These are phyloP conservation scores for Clitopilus hobsonii DNA, from an alignment of 768 basidiomycete genomes.

Conservation along the genomic window DNA sequence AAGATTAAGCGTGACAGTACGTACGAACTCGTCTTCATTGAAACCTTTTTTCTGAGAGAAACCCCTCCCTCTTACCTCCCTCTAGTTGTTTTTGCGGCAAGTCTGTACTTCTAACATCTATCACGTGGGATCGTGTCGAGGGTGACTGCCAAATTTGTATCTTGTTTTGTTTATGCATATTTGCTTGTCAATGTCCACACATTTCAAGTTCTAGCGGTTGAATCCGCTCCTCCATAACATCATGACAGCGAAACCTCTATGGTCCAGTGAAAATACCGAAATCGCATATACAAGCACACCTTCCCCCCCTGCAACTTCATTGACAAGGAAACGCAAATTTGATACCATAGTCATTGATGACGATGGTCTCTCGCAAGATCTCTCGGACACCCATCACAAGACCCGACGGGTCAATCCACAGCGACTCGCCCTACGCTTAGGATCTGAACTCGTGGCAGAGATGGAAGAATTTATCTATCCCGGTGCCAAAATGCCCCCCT, in stretches of 20 bases:
- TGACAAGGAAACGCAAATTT: background rate
- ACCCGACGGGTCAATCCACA: slow-evolving; percentile 62
- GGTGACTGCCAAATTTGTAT: slow-evolving; percentile 1
- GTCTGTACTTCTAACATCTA: slow-evolving; percentile 67
- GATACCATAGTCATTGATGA: slow-evolving; percentile 4
- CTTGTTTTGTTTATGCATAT: slow-evolving; percentile 7
- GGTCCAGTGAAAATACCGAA: slow-evolving; percentile 11
- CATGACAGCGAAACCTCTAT: slow-evolving; percentile 29
- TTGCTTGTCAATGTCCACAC: slow-evolving; percentile 3
- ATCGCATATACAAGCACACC: background rate
- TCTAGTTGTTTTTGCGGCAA: slow-evolving; percentile 81
- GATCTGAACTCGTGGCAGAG: slow-evolving; percentile 62
- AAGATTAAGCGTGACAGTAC: slow-evolving; percentile 95
- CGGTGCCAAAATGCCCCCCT: slow-evolving; percentile 76
- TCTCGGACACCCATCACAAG: slow-evolving; percentile 33
- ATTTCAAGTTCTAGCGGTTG: background rate
- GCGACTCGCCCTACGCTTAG: slow-evolving; percentile 61
- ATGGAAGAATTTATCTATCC: slow-evolving; percentile 68
- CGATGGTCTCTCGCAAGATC: slow-evolving; percentile 6
- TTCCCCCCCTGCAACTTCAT: background rate
- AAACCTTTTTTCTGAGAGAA: background rate
- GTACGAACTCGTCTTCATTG: slow-evolving; percentile 31
- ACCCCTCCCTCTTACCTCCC: slow-evolving; percentile 5
- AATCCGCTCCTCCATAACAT: background rate
- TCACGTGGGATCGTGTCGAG: slow-evolving; percentile 6